Percentiles rank a stretch among this genome's conserved stretches.
Evolutionary conservation across 2,329 filamentous ascomycete species (phyloP).

Genomic region (Clarireedia homoeocarpa): DNA sequence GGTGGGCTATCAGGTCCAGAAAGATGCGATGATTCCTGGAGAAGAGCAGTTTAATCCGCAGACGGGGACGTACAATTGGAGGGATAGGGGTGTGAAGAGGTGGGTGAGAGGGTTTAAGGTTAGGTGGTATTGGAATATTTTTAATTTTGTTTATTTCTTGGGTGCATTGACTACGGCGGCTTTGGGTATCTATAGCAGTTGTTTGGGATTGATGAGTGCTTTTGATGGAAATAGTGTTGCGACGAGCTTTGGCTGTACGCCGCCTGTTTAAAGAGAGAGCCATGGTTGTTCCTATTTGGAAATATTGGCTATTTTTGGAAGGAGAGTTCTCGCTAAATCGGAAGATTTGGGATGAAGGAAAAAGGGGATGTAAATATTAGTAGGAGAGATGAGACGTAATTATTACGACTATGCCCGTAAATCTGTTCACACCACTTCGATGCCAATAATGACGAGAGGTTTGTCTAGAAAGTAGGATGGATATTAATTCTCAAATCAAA

Average conservation of each 20-base stretch:
- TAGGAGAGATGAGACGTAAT: too few species aligned
- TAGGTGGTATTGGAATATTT: slow-evolving; percentile 15
- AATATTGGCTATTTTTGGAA: background rate
- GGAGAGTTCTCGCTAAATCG: background rate
- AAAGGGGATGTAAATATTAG: too few species aligned
- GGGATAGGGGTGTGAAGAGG: slow-evolving; percentile 10
- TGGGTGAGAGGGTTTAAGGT: slow-evolving; percentile 18
- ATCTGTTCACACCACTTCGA: too few species aligned
- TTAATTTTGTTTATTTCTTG: slow-evolving; percentile 20
- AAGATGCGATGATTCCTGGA: slow-evolving; percentile 21
- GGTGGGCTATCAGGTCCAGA: slow-evolving; percentile 22
- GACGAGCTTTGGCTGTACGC: slow-evolving; percentile 2
- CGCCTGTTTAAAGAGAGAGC: background rate
- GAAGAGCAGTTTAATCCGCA: slow-evolving; percentile 28
- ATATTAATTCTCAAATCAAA: too few species aligned
- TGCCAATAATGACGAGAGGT: too few species aligned
- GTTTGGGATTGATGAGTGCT: slow-evolving; percentile 1
- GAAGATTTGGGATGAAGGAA: background rate
- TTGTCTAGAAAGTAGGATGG: too few species aligned
- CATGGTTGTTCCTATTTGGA: background rate
- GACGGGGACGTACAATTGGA: slow-evolving; percentile 12
- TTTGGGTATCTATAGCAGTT: slow-evolving; percentile 20
- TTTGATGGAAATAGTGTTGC: background rate
- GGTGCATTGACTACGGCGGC: slow-evolving; percentile 17
- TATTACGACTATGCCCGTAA: too few species aligned